Base-by-base conservation (phyloP, 2,329 filamentous ascomycete genomes). In the Didymella arachidicola region DNA sequence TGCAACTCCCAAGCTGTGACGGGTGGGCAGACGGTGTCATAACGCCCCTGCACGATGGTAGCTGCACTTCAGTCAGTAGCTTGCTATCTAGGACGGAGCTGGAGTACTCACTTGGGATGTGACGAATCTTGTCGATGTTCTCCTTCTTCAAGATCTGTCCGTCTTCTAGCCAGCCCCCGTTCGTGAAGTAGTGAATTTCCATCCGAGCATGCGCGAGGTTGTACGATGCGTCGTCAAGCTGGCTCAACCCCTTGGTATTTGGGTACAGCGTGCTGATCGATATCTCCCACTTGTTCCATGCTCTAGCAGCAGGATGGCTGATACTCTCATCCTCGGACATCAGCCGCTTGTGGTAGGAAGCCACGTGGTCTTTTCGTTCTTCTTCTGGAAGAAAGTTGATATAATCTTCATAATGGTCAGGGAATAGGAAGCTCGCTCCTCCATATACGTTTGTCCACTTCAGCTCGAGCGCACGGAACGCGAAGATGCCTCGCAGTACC, bases 21-120 rank as follows among this genome's bases (percentile, higher is more conserved):
- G 3, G 79, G 73, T 5, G 80, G 78, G 59, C 79, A 81, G 3
- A 81, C 76, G 14, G 81, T 66, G 65, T 81, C 80, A 50, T 81
- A 80, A n/a, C 80, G 72, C 0, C 80, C 80, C 60, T 82, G 79
- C 14, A 81, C 72, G 38, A 82, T 80, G 10, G 72, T 72, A 59
- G 71, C 63, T 62, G 42, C 19, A 7, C 26, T 36, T 4, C 38
- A 18, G 54, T 46, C 36, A 36, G 29, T 14, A 16, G 16, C 1
- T 25, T 22, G 6, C 10, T 18, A 16, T n/a, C 18, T 25, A 19
- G 4, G 4, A 45, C 1, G 12, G 22, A 14, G 16, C 16, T 19
- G 19, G 18, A 51, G 8, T 8, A 14, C 60, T 53, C 48, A 69
- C 63, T 62, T 22, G 76, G 75, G 58, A 79, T 77, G 60, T 75